phyloP scores from a whole-genome alignment of 1,284 basidiomycete genomes.

The Peniophora sp. region DNA sequence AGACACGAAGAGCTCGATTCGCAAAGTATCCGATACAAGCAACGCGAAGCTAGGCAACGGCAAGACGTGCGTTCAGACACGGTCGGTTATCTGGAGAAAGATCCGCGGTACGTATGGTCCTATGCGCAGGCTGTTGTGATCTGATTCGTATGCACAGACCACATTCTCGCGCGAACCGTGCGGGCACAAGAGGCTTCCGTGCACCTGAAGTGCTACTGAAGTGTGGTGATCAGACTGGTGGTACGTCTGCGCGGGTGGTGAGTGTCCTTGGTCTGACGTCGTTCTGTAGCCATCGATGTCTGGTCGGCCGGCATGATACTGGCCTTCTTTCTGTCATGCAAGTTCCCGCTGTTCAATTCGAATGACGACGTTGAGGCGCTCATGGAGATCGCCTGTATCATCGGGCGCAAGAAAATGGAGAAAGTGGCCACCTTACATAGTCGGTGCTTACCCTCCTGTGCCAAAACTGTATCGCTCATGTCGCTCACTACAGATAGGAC shows the following conservation, averaged over 20 bases:
- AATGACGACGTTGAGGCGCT: constrained; percentile 93
- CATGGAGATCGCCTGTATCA: constrained; percentile 88
- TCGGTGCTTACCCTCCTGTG: constrained; percentile 32
- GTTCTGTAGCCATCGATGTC: constrained; percentile 77
- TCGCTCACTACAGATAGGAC: constrained; percentile 57
- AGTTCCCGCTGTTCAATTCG: constrained; percentile 94
- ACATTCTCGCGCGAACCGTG: constrained; percentile 89
- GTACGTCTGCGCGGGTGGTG: constrained; percentile 35
- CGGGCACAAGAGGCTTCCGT: constrained; percentile 94
- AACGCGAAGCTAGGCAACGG: constrained; percentile 58
- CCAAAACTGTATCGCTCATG: constrained; percentile 4
- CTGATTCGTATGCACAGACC: constrained; percentile 39
- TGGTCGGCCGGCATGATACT: constrained; percentile 95
- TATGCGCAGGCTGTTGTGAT: not conserved
- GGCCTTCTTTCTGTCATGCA: constrained; percentile 85
- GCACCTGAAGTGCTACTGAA: constrained; percentile 96
- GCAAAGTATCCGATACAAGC: constrained; percentile 38
- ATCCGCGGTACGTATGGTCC: constrained; percentile 38
- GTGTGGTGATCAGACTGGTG: constrained; percentile 89
- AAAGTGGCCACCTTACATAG: constrained; percentile 85
- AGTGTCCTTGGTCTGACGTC: constrained; percentile 3
- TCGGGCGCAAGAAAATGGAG: constrained; percentile 83
- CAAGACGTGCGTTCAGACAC: constrained; percentile 49
- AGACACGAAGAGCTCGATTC: constrained; percentile 31
- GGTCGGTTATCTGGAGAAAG: constrained; percentile 69